These are phyloP conservation scores for Solanum chiquidenum DNA, from an alignment of 257 asterid species.

Conservation along the genomic window DNA sequence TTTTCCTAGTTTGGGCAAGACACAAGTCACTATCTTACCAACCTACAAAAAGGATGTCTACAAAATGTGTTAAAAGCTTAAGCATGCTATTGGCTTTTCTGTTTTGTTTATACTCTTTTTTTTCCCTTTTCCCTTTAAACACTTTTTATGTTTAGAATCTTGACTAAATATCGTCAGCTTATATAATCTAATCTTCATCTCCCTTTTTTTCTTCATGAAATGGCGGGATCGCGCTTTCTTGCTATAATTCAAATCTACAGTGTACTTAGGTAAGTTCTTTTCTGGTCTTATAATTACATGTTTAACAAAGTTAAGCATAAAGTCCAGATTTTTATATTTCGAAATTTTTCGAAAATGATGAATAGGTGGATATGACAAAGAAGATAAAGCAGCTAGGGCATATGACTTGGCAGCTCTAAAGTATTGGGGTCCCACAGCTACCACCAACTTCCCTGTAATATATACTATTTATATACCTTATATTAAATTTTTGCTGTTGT, in stretches of 20 bases:
- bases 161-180: constrained; percentile 1
- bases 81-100: background rate
- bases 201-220: constrained; percentile 27
- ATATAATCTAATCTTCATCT: background rate
- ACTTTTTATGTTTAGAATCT: background rate
- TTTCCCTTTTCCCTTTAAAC: background rate
- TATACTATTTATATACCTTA: background rate
- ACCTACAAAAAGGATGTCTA: background rate
- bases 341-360: background rate
- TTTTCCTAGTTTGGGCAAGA: background rate
- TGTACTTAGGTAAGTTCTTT: constrained; percentile 64
- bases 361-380: constrained; percentile 90
- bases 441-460: constrained; percentile 78
- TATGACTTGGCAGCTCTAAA: constrained; percentile 91
- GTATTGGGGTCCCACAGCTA: constrained; percentile 92
- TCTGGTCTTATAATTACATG: background rate
- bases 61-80: background rate
- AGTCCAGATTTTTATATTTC: background rate
- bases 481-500: background rate
- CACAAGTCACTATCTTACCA: background rate
- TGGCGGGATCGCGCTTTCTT: constrained; percentile 11
- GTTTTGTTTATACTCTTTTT: background rate
- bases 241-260: constrained; percentile 31
- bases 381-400: constrained; percentile 86
- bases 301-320: background rate